Conservation (phyloP, 805 yeast species). For the Hanseniaspora mollemarum region DNA sequence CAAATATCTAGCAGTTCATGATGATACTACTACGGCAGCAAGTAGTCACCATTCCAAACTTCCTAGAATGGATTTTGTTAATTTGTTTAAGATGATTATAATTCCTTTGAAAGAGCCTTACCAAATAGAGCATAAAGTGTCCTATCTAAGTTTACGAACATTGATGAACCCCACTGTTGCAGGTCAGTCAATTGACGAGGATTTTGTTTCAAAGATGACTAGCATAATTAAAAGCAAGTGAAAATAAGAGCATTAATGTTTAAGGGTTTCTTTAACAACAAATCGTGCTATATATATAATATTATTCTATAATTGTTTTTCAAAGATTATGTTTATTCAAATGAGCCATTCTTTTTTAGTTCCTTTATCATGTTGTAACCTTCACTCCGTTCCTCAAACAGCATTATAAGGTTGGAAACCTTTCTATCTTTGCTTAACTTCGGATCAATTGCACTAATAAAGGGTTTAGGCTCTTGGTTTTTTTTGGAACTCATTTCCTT, state of each 20-base stretch:
- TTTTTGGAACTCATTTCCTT: slow-evolving; percentile 5
- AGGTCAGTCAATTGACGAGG: neutral
- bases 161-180: neutral
- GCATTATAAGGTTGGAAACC: slow-evolving; percentile 12
- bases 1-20: neutral
- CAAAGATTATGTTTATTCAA: neutral
- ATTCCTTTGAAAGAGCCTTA: neutral
- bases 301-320: neutral
- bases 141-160: neutral
- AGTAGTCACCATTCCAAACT: neutral
- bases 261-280: too few relatives aligned
- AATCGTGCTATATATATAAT: neutral
- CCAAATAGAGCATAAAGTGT: neutral
- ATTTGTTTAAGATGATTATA: neutral
- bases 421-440: slow-evolving; percentile 3
- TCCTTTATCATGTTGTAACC: slow-evolving; percentile 4
- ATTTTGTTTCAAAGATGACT: neutral
- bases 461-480: neutral
- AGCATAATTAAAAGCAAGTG: neutral
- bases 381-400: slow-evolving; percentile 14
- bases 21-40: neutral
- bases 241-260: too few relatives aligned
- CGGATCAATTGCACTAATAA: neutral
- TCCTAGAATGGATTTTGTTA: neutral
- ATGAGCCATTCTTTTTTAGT: neutral